Base-by-base conservation (phyloP, 2,329 filamentous ascomycete species). In the Colletotrichum tabaci region DNA sequence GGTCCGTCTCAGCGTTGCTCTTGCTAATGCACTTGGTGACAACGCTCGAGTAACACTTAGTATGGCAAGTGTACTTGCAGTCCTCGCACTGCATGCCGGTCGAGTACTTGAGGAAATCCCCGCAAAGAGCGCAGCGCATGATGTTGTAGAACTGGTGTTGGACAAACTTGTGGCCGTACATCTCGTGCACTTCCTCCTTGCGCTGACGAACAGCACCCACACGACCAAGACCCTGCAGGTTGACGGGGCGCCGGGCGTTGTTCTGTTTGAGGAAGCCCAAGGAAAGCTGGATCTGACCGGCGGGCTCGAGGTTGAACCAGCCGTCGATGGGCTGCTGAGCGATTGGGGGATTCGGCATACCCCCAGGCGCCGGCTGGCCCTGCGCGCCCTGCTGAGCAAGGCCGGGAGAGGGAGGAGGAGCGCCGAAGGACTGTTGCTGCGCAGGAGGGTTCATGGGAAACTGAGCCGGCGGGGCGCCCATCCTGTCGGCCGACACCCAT, bases 1-100 rank as follows among this genome's bases (percentile, higher is more conserved):
- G 96, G 81, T 99, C 96, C 7, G 94, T 97, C 82, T 99, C 96
- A 74, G 96, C 96, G 80, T 99, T 99, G 74, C 96, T 98, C 82
- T 99, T 98, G 85, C 96, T 98, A 82, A 99, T 99, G 85, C 96
- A 99, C 84, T 99, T 99, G 74, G 96, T 99, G 77, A 99, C 96
- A 57, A 99, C 96, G 82, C 95, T 97, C 18, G 90, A 86, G 82
- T 98, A 99, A 81, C 96, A 99, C 84, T 98, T 98, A 77, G 94
- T 96, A 83, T 99, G 96, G 83, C 96, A 99, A 49, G 96, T 98
- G 84, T 98, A 98, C 84, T 98, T 98, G 92, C 96, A 99, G 84
- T 99, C 96, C 75, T 97, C 94, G 83, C 96, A 99, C 84, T 99
- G 96, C 96, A 99, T 99, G 73, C 96, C 96, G 26, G 96, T 94